Conservation (phyloP, 192 early-diverging fungal species). For the Mortierella hygrophila region DNA sequence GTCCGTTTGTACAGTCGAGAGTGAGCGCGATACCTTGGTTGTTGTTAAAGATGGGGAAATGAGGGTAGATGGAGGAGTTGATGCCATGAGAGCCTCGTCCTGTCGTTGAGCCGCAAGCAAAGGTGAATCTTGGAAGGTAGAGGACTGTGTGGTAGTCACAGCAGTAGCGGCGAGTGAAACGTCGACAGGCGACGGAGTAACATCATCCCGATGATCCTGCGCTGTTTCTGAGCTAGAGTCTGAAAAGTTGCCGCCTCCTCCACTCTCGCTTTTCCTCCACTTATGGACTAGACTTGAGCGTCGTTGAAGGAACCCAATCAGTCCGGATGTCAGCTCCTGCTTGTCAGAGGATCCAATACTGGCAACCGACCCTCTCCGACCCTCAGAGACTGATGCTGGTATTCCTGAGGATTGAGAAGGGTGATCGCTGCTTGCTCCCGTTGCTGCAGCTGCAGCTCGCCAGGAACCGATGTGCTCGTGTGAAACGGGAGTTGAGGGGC, state of each 20-base stretch:
- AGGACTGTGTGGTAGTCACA: neutral
- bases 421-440: neutral
- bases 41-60: conserved; percentile 31
- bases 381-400: neutral
- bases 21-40: conserved; percentile 37
- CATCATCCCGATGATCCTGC: neutral
- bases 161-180: neutral
- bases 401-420: neutral
- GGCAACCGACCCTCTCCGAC: conserved; percentile 23
- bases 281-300: conserved; percentile 6
- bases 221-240: neutral
- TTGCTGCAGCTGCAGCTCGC: neutral
- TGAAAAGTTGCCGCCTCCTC: neutral
- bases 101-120: neutral
- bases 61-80: conserved; percentile 25
- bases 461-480: neutral
- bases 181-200: neutral
- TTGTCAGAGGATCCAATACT: conserved; percentile 19
- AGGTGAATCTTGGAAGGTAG: neutral
- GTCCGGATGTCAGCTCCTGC: neutral
- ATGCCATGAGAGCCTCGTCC: neutral
- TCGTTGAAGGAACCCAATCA: conserved; percentile 23
- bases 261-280: neutral
- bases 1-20: conserved; percentile 14
- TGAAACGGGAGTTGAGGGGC: neutral